Percentiles rank a stretch among this genome's conserved stretches.
phyloP scores from a whole-genome alignment of 768 basidiomycete genomes.

The Lenzites betulinus region DNA sequence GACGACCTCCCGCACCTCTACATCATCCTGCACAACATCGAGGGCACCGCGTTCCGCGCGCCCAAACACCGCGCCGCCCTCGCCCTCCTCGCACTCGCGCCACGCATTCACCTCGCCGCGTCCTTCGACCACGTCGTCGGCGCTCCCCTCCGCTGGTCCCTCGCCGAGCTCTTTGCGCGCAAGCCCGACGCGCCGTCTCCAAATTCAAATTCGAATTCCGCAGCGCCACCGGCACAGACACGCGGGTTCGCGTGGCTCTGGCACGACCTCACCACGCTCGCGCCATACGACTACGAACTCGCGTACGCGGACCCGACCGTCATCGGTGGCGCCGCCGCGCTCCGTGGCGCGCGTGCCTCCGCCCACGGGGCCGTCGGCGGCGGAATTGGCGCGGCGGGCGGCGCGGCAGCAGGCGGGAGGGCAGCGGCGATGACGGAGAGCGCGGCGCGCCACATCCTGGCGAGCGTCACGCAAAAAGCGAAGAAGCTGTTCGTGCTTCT shows the following conservation, averaged over 20 bases:
- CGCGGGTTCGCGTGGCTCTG: constrained; percentile 78
- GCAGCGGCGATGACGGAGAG: constrained; percentile 65
- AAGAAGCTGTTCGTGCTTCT: constrained; percentile 80
- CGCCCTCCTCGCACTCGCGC: constrained; percentile 69
- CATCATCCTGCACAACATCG: constrained; percentile 88
- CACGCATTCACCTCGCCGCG: constrained; percentile 78
- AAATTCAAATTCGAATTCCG: background rate
- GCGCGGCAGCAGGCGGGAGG: constrained; percentile 31
- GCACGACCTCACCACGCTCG: constrained; percentile 89
- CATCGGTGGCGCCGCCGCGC: constrained; percentile 49
- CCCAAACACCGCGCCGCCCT: constrained; percentile 66
- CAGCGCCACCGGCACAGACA: constrained; percentile 1
- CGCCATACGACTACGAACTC: constrained; percentile 79
- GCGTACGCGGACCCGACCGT: constrained; percentile 65
- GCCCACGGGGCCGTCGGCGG: constrained; percentile 29
- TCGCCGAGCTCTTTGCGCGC: constrained; percentile 56
- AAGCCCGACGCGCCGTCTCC: constrained; percentile 31
- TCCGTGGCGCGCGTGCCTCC: constrained; percentile 19
- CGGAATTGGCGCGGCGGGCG: constrained; percentile 27
- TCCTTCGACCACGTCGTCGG: constrained; percentile 84
- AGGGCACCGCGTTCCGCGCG: constrained; percentile 68
- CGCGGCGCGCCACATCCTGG: constrained; percentile 78
- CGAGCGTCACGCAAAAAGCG: constrained; percentile 85
- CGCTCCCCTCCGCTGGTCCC: constrained; percentile 80
- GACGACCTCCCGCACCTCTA: constrained; percentile 54